phyloP scores from a whole-genome alignment of 768 basidiomycete species.

The Hericium rajendrae region DNA sequence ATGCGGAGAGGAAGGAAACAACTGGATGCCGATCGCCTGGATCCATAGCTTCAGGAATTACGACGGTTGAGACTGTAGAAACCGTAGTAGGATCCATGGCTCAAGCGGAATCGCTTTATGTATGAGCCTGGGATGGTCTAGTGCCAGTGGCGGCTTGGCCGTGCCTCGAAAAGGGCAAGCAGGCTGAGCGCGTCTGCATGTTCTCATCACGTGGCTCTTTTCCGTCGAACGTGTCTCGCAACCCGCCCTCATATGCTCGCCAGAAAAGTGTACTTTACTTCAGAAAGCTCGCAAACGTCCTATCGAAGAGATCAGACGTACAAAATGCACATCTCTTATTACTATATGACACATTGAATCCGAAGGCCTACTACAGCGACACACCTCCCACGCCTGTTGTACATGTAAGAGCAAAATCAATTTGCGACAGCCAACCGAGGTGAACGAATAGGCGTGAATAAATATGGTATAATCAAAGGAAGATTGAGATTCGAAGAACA shows the following conservation, averaged over 20 bases:
- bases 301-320: no score
- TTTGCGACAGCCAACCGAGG: not conserved
- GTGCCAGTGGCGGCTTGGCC: no score
- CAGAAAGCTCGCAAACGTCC: no score
- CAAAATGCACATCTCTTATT: no score
- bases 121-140: no score
- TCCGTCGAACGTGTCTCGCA: not conserved
- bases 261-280: no score
- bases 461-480: not conserved
- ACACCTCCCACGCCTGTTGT: not conserved
- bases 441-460: not conserved
- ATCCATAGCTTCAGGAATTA: conserved; percentile 5
- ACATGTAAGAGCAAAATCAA: not conserved
- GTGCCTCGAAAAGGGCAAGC: no score
- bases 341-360: no score
- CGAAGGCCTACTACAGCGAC: no score
- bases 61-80: no score
- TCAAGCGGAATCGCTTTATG: no score
- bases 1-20: conserved; percentile 67
- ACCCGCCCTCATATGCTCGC: not conserved
- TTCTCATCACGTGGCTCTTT: not conserved
- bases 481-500: not conserved
- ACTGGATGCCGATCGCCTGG: conserved; percentile 51
- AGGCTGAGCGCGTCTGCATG: not conserved
- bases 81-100: no score